A percentile compares a stretch with the other conserved stretches of the same genome.
Evolutionary conservation across 306 rosid genomes (phyloP).

Genomic region (Parietaria judaica): DNA sequence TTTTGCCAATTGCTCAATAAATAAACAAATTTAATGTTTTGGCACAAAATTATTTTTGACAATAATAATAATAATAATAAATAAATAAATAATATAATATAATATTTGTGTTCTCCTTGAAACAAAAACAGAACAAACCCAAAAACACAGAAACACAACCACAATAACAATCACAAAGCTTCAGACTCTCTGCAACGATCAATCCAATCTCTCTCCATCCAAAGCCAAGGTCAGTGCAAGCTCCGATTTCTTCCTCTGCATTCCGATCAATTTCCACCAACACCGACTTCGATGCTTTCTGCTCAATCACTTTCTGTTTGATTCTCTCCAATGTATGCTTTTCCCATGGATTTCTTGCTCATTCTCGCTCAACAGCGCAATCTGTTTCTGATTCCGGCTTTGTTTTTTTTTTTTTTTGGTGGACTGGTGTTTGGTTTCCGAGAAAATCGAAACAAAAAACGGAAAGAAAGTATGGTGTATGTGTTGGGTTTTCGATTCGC

Average conservation of each 20-base stretch:
- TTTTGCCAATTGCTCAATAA: too few species aligned
- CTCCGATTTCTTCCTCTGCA: constrained; percentile 14
- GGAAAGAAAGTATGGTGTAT: constrained; percentile 4
- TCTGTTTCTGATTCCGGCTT: constrained; percentile 25
- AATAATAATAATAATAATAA: constrained; percentile 18
- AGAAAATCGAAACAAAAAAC: constrained; percentile 35
- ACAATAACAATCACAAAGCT: constrained; percentile 35
- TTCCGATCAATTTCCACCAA: constrained; percentile 16
- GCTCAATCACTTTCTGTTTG: constrained; percentile 18
- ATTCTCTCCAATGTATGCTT: background rate
- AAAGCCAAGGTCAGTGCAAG: constrained; percentile 57
- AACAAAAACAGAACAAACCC: constrained; percentile 15
- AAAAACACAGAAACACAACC: constrained; percentile 30
- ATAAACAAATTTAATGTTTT: too few species aligned
- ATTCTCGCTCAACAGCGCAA: constrained; percentile 12
- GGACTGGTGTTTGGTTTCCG: constrained; percentile 41
- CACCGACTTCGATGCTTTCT: constrained; percentile 12
- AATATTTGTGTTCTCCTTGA: background rate
- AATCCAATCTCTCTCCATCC: constrained; percentile 46
- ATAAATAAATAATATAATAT: constrained; percentile 15
- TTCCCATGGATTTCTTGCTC: too few species aligned
- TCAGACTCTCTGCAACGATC: constrained; percentile 39
- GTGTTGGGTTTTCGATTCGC: constrained; percentile 16
- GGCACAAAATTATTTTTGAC: background rate
- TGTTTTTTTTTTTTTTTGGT: constrained; percentile 21